Conservation (phyloP, 805 yeast genomes). For the Suhomyces tanzawaensis region DNA sequence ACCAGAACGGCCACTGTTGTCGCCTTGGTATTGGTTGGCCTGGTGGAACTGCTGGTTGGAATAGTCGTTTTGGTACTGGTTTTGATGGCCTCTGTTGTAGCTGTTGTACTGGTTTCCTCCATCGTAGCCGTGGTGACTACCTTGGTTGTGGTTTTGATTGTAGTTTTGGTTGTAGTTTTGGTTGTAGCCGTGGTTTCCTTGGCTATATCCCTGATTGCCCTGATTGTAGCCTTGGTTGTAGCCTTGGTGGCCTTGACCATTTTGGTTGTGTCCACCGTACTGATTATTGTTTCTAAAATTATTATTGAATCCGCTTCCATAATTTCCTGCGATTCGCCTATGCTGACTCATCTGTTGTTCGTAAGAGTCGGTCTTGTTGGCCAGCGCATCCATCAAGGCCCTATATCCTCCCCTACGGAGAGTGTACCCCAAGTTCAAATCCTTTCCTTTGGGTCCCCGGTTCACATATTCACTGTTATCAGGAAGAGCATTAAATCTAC, state of each 20-base stretch:
- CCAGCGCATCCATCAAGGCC: conserved; percentile 18
- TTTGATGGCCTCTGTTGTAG: conserved; percentile 9
- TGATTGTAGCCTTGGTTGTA: conserved; percentile 17
- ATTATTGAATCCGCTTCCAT: conserved; percentile 9
- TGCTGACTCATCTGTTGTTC: conserved; percentile 9
- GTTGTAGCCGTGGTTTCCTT: conserved; percentile 8
- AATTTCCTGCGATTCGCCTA: conserved; percentile 12
- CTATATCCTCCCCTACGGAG: conserved; percentile 42
- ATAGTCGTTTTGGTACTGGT: conserved; percentile 6
- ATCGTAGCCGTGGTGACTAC: conserved; percentile 11
- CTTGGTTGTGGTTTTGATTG: conserved; percentile 12
- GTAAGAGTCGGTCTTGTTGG: conserved; percentile 8
- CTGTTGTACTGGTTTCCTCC: conserved; percentile 6
- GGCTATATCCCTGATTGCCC: conserved; percentile 8
- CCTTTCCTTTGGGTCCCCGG: conserved; percentile 39
- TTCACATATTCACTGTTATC: conserved; percentile 38
- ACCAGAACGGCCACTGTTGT: conserved; percentile 2
- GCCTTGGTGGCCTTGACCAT: conserved; percentile 6
- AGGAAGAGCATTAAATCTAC: conserved; percentile 28
- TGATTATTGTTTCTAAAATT: conserved; percentile 6
- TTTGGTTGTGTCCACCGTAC: conserved; percentile 12
- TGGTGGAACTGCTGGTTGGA: neutral
- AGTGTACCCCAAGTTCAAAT: conserved; percentile 26
- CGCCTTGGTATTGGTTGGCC: conserved; percentile 1
- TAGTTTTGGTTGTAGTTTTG: conserved; percentile 4